phyloP scores from a whole-genome alignment of 371 early-diverging fungal genomes.

The Zychaea mexicana region DNA sequence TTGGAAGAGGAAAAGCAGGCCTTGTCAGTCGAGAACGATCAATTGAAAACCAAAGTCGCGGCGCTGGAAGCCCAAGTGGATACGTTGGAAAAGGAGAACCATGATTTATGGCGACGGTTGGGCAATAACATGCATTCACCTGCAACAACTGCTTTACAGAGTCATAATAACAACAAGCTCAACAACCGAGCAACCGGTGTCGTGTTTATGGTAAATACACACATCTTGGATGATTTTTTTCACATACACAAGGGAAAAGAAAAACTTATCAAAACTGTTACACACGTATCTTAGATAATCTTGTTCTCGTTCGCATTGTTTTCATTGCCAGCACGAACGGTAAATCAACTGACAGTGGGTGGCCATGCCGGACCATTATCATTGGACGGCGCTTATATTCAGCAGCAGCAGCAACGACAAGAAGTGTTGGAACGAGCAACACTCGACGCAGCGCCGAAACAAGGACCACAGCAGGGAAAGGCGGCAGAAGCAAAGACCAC shows the following conservation, averaged over 20 bases:
- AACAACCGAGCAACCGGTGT: conserved; percentile 56
- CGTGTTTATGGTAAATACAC: conserved; percentile 68
- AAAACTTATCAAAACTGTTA: background rate
- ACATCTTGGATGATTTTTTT: background rate
- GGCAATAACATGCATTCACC: background rate
- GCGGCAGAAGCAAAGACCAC: conserved; percentile 19
- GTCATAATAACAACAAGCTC: conserved; percentile 19
- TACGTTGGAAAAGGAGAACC: conserved; percentile 40
- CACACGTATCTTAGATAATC: conserved; percentile 44
- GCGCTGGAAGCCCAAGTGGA: conserved; percentile 59
- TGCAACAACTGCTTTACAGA: background rate
- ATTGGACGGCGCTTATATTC: conserved; percentile 15
- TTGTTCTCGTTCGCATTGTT: conserved; percentile 66
- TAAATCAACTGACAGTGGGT: conserved; percentile 57
- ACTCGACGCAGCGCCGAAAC: conserved; percentile 4
- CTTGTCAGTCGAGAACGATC: conserved; percentile 21
- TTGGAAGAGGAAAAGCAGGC: conserved; percentile 54
- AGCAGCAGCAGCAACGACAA: background rate
- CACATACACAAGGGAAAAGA: background rate
- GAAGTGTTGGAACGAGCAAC: conserved; percentile 4
- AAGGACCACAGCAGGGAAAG: background rate
- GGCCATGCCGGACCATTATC: conserved; percentile 33
- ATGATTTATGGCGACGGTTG: conserved; percentile 22
- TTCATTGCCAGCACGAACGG: conserved; percentile 51
- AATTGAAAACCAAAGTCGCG: conserved; percentile 53